phyloP scores from a whole-genome alignment of 2,329 filamentous ascomycete genomes.

The Colletotrichum camelliae region DNA sequence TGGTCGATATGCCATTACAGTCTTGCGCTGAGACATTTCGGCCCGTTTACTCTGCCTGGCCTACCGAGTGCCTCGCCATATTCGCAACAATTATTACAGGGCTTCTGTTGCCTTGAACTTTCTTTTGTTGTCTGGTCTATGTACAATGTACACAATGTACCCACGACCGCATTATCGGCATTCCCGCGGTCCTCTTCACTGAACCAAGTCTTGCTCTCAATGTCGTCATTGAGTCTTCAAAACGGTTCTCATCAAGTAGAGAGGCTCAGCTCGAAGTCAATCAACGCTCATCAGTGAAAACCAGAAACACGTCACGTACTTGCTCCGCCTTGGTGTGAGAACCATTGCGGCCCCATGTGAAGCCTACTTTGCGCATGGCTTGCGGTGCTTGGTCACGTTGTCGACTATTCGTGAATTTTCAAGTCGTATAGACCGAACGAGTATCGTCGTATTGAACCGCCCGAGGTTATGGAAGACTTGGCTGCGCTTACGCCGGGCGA shows the following conservation, averaged over 20 bases:
- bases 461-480: not conserved
- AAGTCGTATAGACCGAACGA: not conserved
- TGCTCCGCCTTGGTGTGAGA: not conserved
- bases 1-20: not conserved
- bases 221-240: not conserved
- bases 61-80: not conserved
- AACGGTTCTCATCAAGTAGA: not conserved
- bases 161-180: not conserved
- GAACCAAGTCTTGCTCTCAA: not conserved
- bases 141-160: not conserved
- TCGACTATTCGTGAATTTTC: not conserved
- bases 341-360: not conserved
- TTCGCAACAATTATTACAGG: not conserved
- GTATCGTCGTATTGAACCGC: not conserved
- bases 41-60: not conserved
- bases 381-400: not conserved
- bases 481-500: rapidly evolving
- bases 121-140: not conserved
- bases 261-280: not conserved
- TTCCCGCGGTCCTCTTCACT: not conserved
- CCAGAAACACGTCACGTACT: rapidly evolving
- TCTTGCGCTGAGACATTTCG: not conserved
- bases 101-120: not conserved
- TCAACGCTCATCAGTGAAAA: not conserved
- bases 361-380: not conserved